Percentiles rank a stretch among this genome's conserved stretches.
These are phyloP conservation scores for Botrytis paeoniae DNA, from an alignment of 2,329 filamentous ascomycete genomes.

Conservation along the genomic window DNA sequence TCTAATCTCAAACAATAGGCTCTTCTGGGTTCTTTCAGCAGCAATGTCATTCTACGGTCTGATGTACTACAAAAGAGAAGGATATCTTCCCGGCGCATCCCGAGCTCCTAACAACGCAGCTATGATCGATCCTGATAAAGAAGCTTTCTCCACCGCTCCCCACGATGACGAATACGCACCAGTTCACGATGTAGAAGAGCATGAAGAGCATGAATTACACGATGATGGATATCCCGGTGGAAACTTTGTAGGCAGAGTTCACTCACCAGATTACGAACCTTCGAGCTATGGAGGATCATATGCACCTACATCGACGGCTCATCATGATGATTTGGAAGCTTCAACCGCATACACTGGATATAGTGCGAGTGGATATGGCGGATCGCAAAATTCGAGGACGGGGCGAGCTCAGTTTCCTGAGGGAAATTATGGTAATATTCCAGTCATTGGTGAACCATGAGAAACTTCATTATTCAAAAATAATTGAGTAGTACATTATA, in stretches of 20 bases:
- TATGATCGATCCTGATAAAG: constrained; percentile 66
- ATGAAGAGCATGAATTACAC: constrained; percentile 32
- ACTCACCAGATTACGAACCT: constrained; percentile 20
- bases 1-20: constrained; percentile 39
- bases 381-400: constrained; percentile 16
- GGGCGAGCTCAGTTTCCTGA: constrained; percentile 49
- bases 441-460: constrained; percentile 16
- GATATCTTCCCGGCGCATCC: constrained; percentile 52
- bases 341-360: constrained; percentile 44
- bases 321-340: constrained; percentile 37
- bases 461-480: not conserved
- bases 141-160: constrained; percentile 65
- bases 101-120: constrained; percentile 37
- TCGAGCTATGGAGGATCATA: constrained; percentile 29
- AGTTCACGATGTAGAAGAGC: constrained; percentile 47
- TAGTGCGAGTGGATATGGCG: constrained; percentile 39
- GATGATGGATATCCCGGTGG: constrained; percentile 21
- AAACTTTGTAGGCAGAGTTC: not conserved
- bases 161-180: constrained; percentile 65
- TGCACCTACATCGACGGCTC: constrained; percentile 37
- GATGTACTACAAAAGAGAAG: constrained; percentile 60
- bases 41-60: constrained; percentile 59
- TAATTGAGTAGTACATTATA: not conserved
- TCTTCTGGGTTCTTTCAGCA: constrained; percentile 54
- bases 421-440: constrained; percentile 51